Evolutionary conservation across 495 filamentous ascomycete species (phyloP).

Genomic region (Penicillium salamii): DNA sequence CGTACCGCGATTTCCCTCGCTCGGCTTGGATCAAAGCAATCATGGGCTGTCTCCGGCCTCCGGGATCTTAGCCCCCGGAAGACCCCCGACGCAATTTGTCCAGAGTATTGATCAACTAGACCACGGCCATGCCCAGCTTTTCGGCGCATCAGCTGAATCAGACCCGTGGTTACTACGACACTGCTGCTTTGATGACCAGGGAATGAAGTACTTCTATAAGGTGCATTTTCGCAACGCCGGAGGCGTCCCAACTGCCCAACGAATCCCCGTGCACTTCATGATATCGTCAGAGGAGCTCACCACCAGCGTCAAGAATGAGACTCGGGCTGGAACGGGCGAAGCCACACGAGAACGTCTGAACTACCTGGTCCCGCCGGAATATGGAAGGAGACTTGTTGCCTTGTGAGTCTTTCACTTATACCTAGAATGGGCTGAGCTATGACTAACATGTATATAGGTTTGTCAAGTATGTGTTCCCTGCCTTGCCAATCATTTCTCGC

Average conservation of each 20-base stretch:
- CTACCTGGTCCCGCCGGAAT: constrained; percentile 24
- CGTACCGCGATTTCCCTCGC: constrained; percentile 9
- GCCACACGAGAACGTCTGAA: constrained; percentile 26
- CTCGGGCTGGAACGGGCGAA: constrained; percentile 15
- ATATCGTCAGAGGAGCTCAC: constrained; percentile 29
- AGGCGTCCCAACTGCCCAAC: constrained; percentile 30
- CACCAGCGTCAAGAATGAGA: constrained; percentile 20
- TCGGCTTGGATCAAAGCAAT: constrained; percentile 15
- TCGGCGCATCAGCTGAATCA: constrained; percentile 36
- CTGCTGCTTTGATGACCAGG: constrained; percentile 35
- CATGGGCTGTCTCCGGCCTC: constrained; percentile 14
- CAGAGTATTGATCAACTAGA: constrained; percentile 35
- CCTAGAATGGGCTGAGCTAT: too few species aligned
- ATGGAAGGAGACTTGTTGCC: constrained; percentile 26
- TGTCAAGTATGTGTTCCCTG: constrained; percentile 31
- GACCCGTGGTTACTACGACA: constrained; percentile 38
- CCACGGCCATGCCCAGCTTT: constrained; percentile 30
- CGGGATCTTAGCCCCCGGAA: constrained; percentile 14
- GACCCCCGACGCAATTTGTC: constrained; percentile 26
- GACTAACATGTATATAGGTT: constrained; percentile 18
- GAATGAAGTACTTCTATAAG: constrained; percentile 32
- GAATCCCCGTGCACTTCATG: constrained; percentile 37
- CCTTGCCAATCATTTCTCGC: constrained; percentile 30
- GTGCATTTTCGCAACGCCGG: constrained; percentile 38
- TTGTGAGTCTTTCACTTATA: constrained; percentile 18